Percentiles rank a stretch among this genome's conserved stretches.
Evolutionary conservation across 495 filamentous ascomycete species (phyloP).

Genomic region (Penicillium verhagenii): DNA sequence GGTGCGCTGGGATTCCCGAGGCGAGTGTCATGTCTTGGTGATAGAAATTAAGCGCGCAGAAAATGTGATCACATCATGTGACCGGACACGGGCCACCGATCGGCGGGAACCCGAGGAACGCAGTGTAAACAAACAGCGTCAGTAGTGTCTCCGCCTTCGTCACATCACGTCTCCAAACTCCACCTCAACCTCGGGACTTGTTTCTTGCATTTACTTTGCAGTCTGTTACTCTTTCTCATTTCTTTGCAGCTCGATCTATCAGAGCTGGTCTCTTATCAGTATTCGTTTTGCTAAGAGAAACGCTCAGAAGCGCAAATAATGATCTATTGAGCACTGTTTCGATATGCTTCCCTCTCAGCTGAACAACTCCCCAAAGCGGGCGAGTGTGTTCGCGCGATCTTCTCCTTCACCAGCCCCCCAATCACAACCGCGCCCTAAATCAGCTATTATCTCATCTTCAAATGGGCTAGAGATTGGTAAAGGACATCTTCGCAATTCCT

Average conservation of each 20-base stretch:
- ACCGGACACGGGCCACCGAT: conserved; percentile 30
- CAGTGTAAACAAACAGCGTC: conserved; percentile 44
- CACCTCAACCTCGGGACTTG: conserved; percentile 7
- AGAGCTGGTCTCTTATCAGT: conserved; percentile 1
- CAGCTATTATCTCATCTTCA: conserved; percentile 63
- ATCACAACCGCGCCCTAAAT: conserved; percentile 63
- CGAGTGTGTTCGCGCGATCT: conserved; percentile 69
- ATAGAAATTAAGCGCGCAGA: conserved; percentile 18
- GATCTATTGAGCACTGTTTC: conserved; percentile 28
- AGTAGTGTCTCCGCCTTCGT: conserved; percentile 20
- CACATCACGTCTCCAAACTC: conserved; percentile 16
- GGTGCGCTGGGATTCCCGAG: not conserved
- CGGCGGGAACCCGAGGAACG: conserved; percentile 40
- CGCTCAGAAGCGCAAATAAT: conserved; percentile 26
- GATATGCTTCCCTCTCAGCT: conserved; percentile 47
- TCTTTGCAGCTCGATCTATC: conserved; percentile 3
- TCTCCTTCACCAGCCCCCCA: conserved; percentile 56
- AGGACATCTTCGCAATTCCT: conserved; percentile 55
- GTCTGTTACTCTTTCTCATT: conserved; percentile 1
- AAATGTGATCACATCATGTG: conserved; percentile 31
- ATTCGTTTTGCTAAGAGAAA: conserved; percentile 16
- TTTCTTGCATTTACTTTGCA: not conserved
- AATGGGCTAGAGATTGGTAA: conserved; percentile 35
- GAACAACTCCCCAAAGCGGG: conserved; percentile 59
- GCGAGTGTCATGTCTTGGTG: not conserved